Base-by-base conservation (phyloP, 768 basidiomycete genomes). In the Kwoniella heveanensis region DNA sequence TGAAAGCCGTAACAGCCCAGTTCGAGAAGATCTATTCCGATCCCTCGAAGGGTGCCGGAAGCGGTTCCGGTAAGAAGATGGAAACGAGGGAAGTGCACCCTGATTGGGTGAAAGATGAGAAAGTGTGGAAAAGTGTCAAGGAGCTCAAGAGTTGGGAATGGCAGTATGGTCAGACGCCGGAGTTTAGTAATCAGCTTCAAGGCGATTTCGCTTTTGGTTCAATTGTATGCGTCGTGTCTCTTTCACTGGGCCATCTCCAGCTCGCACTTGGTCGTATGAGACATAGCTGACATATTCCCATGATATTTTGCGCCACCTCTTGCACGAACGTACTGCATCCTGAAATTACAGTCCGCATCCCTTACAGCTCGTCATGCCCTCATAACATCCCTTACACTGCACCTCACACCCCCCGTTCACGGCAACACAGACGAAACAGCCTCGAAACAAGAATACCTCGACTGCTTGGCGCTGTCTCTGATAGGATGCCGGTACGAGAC, bases 71-170 rank as follows among this genome's bases (percentile, higher is more conserved):
- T 24, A 57, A 58, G 60, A 36, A 53, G n/a, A 54, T 69, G 22
- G 58, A 71, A 59, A 80, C 56, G 7, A 37, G 49, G 2, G 60
- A 88, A 0, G 77, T 85, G 0, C 84, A 86, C n/a, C 81, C 83
- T 4, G 78, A 81, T 10, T 83, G 83, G 12, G 67, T 84, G 24
- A 79, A 79, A 48, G 62, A 70, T n/a, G 36, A 30, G 36, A 87
- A 89, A 72, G 88, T 96, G 19, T 82, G 80, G 61, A 78, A 84
- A 26, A 89, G 90, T 7, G 88, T 90, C 78, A 79, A 82, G 0
- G 92, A 95, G 75, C 82, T 99, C 55, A 84, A 82, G 70, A 91
- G 85, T 32, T 97, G 96, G 96, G 85, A 91, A 22, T 98, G 94
- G 92, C 83, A 85, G 15, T 96, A 87, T 72, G 95, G 94, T 0